Evolutionary conservation across 2,329 filamentous ascomycete genomes (phyloP).

Genomic region (Penicillium concentricum): DNA sequence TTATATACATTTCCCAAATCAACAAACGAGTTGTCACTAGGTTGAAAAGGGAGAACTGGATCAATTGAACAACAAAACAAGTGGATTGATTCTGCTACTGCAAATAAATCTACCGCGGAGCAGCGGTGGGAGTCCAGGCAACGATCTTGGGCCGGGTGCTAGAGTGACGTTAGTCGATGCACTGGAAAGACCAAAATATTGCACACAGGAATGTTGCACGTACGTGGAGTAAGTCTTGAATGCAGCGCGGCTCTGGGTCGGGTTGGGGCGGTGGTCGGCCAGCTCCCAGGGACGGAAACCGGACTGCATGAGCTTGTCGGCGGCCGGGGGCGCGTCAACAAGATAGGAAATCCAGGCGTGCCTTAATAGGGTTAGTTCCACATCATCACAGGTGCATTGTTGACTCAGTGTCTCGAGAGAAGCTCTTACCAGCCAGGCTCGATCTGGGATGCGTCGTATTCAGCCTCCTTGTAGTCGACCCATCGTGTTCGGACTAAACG

Average conservation of each 20-base stretch:
- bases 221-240: slow-evolving; percentile 96
- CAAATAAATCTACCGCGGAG: slow-evolving; percentile 32
- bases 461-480: slow-evolving; percentile 92
- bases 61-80: slow-evolving; percentile 9
- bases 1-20: slow-evolving; percentile 37
- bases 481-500: slow-evolving; percentile 82
- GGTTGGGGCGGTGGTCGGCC: slow-evolving; percentile 68
- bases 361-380: slow-evolving; percentile 45
- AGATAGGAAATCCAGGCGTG: slow-evolving; percentile 96
- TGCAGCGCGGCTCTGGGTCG: slow-evolving; percentile 72
- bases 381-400: neutral
- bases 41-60: slow-evolving; percentile 8
- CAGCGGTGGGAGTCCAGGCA: slow-evolving; percentile 38
- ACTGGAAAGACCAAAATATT: neutral
- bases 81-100: slow-evolving; percentile 19
- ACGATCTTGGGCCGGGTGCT: slow-evolving; percentile 36
- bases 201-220: slow-evolving; percentile 43
- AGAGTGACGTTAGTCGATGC: slow-evolving; percentile 6
- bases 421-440: slow-evolving; percentile 76
- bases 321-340: slow-evolving; percentile 78
- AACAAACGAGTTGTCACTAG: neutral
- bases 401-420: neutral
- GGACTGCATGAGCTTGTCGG: slow-evolving; percentile 70
- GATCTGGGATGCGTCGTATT: slow-evolving; percentile 65
- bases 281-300: slow-evolving; percentile 74